Evolutionary conservation across 176 grass and related monocot genomes (phyloP), one percentile per base, ranked within the genome.

Genomic region (Triticum dicoccoides): DNA sequence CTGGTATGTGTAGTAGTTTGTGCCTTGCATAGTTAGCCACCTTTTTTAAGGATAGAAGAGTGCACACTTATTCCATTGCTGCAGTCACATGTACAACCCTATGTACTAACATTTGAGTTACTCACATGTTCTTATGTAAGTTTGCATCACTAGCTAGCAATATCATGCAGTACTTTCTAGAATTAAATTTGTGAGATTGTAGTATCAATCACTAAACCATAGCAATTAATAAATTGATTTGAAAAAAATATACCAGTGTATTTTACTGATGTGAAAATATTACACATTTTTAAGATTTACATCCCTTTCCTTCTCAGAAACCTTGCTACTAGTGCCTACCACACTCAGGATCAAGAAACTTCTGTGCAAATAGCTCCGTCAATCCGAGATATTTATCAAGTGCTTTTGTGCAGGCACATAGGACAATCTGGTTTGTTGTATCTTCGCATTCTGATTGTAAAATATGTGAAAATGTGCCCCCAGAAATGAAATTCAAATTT

Each of bases 271-370:
- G 27, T 65, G 27, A 74, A 12, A 8, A 47, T 5, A 76, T 62
- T 12, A 58, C 67, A 18, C 17, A 62, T 47, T 30, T 61, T 49
- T 14, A 38, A 44, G 24, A 77, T 59, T 61, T 61, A 68, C 41
- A 67, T 30, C 47, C 30, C 1, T 58, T 88, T 49, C 29, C 51
- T 41, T 88, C 17, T 52, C 47, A 34, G 62, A 35, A 83, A 68
- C 37, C 34, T 83, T 77, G 73, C 27, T 78, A 2, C 34, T 9
- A 69, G 17, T 37, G 33, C 41, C 65, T 37, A 88, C 11, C 12
- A 21, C 35, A 69, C 9, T 45, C 76, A 84, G 18, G n/a, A 89
- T 32, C 3, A 56, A 82, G 88, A 85, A 76, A 69, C 39, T 69
- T 89, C 7, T n/a, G 69, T 69, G 37, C 51, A 2, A 42, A 33